phyloP scores from a whole-genome alignment of 352 stramenopile genomes.

The Pythium oligandrum region DNA sequence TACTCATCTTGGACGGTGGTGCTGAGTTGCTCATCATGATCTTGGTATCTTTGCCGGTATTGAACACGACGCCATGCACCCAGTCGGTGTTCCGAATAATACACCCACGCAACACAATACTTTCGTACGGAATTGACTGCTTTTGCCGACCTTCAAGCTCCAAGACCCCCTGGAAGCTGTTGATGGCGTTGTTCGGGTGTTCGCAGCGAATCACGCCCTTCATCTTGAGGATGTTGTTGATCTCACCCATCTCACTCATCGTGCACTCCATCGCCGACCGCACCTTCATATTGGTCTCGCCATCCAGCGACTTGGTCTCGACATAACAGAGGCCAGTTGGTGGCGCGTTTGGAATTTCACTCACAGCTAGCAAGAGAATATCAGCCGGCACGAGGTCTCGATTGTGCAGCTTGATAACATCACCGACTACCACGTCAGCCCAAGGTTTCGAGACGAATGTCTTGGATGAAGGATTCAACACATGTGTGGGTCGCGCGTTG shows the following conservation, averaged over 20 bases:
- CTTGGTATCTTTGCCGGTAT: slow-evolving; percentile 93
- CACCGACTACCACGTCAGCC: slow-evolving; percentile 82
- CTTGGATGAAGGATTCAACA: slow-evolving; percentile 41
- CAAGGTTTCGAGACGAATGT: slow-evolving; percentile 58
- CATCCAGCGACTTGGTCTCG: slow-evolving; percentile 90
- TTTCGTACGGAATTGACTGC: slow-evolving; percentile 71
- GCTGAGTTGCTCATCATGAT: slow-evolving; percentile 88
- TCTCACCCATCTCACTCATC: slow-evolving; percentile 36
- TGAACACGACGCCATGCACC: slow-evolving; percentile 89
- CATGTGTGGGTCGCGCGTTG: slow-evolving; percentile 64
- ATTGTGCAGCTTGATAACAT: slow-evolving; percentile 78
- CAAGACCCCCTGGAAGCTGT: slow-evolving; percentile 88
- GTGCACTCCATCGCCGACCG: slow-evolving; percentile 75
- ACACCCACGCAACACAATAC: slow-evolving; percentile 88
- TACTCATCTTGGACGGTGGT: slow-evolving; percentile 83
- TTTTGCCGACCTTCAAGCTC: slow-evolving; percentile 43
- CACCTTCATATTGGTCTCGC: slow-evolving; percentile 93
- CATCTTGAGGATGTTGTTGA: slow-evolving; percentile 41
- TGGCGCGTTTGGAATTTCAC: slow-evolving; percentile 46
- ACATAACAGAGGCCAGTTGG: slow-evolving; percentile 84
- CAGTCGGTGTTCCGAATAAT: slow-evolving; percentile 92
- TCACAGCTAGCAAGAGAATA: slow-evolving; percentile 77
- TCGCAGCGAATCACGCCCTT: slow-evolving; percentile 68
- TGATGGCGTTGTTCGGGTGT: slow-evolving; percentile 86
- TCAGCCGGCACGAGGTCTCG: slow-evolving; percentile 82